Evolutionary conservation across 345 rosid species (phyloP).

Genomic region (Salix suchowensis): DNA sequence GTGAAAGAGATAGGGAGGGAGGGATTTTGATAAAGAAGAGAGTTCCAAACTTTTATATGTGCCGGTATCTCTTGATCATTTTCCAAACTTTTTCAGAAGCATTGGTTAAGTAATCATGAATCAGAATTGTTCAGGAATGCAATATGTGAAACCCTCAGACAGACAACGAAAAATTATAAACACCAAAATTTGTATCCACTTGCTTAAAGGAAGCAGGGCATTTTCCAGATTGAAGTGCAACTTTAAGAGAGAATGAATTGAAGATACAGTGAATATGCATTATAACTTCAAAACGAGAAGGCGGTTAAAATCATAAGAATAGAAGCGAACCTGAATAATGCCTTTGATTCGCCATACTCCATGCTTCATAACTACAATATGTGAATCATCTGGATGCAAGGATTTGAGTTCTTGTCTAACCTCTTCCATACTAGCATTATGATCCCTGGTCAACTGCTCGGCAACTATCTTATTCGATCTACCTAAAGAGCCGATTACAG

Average conservation of each 20-base stretch:
- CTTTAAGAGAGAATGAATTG: neutral
- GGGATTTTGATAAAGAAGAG: neutral
- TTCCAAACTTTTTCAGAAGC: neutral
- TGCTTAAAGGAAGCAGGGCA: neutral
- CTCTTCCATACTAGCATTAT: constrained; percentile 85
- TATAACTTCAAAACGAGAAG: neutral
- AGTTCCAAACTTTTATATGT: neutral
- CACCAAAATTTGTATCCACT: neutral
- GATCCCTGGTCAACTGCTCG: constrained; percentile 78
- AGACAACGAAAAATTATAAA: neutral
- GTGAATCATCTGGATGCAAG: constrained; percentile 78
- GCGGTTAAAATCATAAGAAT: constrained; percentile 1
- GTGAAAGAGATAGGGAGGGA: neutral
- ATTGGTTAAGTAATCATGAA: neutral
- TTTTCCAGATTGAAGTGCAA: neutral
- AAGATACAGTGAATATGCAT: neutral
- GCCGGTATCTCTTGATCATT: neutral
- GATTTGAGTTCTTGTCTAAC: constrained; percentile 84
- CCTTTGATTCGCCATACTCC: constrained; percentile 99
- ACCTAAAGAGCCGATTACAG: constrained; percentile 61
- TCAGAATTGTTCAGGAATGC: neutral
- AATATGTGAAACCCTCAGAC: neutral
- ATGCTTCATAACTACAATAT: constrained; percentile 72
- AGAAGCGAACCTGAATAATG: constrained; percentile 73
- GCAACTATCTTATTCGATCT: constrained; percentile 70